These are phyloP conservation scores for Starmerella etchellsii DNA, from an alignment of 805 yeast genomes.

Conservation along the genomic window DNA sequence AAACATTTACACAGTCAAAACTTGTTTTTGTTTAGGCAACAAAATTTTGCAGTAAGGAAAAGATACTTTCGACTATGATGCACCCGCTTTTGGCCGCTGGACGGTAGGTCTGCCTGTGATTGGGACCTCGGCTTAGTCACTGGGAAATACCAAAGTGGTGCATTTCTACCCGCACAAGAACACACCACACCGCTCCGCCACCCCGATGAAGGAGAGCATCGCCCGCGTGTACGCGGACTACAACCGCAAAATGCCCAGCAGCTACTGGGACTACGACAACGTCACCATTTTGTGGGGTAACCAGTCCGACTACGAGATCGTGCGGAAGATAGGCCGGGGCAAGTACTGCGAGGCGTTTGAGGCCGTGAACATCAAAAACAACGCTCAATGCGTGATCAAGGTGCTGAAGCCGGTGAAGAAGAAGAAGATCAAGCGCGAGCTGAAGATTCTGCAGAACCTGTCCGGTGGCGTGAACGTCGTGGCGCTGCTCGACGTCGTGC, in stretches of 20 bases:
- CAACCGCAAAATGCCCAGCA: conserved; percentile 58
- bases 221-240: conserved; percentile 76
- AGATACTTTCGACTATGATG: too few species aligned
- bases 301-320: conserved; percentile 74
- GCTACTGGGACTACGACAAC: conserved; percentile 74
- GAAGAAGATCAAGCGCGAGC: conserved; percentile 84
- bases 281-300: conserved; percentile 71
- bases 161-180: too few species aligned
- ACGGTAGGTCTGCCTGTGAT: too few species aligned
- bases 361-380: conserved; percentile 51
- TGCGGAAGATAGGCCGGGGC: conserved; percentile 79
- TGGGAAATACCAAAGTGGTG: too few species aligned
- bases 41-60: too few species aligned
- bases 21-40: too few species aligned
- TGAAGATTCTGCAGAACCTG: conserved; percentile 72
- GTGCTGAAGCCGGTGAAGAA: conserved; percentile 87
- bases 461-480: conserved; percentile 75
- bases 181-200: too few species aligned
- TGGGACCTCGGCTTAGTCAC: too few species aligned
- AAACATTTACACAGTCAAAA: too few species aligned
- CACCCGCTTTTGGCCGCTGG: too few species aligned
- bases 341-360: conserved; percentile 88
- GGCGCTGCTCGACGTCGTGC: conserved; percentile 65
- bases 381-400: conserved; percentile 66
- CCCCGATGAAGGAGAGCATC: conserved; percentile 32